phyloP scores from a whole-genome alignment of 1,139 yeast genomes.

The Geotrichum histeridarum region DNA sequence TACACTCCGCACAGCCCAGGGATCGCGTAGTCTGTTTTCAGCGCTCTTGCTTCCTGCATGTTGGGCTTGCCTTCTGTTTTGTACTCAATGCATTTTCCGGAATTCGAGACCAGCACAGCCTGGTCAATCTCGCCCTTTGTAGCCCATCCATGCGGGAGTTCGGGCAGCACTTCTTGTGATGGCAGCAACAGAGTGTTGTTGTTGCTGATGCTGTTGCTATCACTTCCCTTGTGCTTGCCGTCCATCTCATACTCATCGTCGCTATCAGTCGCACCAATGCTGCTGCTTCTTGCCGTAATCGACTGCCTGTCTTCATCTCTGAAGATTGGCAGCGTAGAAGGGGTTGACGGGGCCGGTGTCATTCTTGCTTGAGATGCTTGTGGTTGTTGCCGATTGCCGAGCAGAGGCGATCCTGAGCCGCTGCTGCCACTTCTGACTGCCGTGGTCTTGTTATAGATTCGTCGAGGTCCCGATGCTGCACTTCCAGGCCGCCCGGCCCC shows the following conservation, averaged over 20 bases:
- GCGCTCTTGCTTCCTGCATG: constrained; percentile 23
- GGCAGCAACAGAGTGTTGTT: not conserved
- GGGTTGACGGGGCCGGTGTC: not conserved
- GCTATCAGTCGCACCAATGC: not conserved
- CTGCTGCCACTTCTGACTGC: not conserved
- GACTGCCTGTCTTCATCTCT: not conserved
- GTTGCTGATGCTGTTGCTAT: not conserved
- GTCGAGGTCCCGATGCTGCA: not conserved
- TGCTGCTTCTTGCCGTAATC: not conserved
- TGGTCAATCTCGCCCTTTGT: constrained; percentile 19
- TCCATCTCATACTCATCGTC: not conserved
- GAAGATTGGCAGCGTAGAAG: not conserved
- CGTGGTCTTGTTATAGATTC: constrained; percentile 3
- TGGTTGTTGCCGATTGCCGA: no score
- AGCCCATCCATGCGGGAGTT: constrained; percentile 28
- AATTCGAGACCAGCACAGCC: constrained; percentile 15
- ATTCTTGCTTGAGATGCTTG: no score
- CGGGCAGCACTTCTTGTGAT: constrained; percentile 22
- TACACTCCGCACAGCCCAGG: constrained; percentile 48
- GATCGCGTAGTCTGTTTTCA: constrained; percentile 44
- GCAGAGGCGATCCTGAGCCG: not conserved
- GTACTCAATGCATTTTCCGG: constrained; percentile 21
- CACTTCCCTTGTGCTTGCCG: not conserved
- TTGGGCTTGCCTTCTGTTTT: constrained; percentile 20
- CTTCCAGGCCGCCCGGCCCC: constrained; percentile 6